Evolutionary conservation across 495 filamentous ascomycete species (phyloP), one percentile per base, ranked within the genome.

Genomic region (Cercophora newfieldiana): DNA sequence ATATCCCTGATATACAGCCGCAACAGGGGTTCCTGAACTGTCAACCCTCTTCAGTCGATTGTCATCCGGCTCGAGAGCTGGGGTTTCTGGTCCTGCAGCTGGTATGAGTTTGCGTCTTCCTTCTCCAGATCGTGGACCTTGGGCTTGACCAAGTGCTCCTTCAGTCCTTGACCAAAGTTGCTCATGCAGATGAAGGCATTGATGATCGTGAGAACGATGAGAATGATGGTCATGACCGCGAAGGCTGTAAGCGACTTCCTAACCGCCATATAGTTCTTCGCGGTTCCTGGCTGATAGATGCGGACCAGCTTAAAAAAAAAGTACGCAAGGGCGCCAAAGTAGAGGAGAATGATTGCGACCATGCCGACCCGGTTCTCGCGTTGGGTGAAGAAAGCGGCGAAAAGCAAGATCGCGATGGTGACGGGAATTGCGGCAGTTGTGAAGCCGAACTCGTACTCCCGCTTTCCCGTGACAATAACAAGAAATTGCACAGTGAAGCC

Each of bases 271-370:
- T 97, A 99, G 64, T 81, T 74, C 6, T 74, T 30, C 28, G 69
- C 73, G n/a, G 79, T 80, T 16, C 69, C 69, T 18, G 82, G 77
- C 64, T 86, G 85, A 80, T 96, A 99, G 88, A 99, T 99, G 73
- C 95, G 93, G 62, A 93, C 88, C 26, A 97, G 87, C 83, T 99
- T 99, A 87, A 98, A 99, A 73, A 97, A 84, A 85, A 99, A 99
- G 80, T 98, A 99, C 56, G 90, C 93, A 69, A 98, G 84, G 44
- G 87, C 94, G 59, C 88, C 93, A 72, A 97, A 92, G 78, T 97
- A 96, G 21, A 97, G 83, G 51, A 93, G 82, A 70, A 97, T 95
- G 69, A 92, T 87, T 68, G 80, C 65, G 53, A 86, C 77, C 89
- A 96, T 95, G 71, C 93, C 92, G 3, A 82, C n/a, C 44, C 85